Evolutionary conservation across 371 early-diverging fungal genomes (phyloP), one percentile per base, ranked within the genome.

Genomic region (Rhizomucor pusillus): DNA sequence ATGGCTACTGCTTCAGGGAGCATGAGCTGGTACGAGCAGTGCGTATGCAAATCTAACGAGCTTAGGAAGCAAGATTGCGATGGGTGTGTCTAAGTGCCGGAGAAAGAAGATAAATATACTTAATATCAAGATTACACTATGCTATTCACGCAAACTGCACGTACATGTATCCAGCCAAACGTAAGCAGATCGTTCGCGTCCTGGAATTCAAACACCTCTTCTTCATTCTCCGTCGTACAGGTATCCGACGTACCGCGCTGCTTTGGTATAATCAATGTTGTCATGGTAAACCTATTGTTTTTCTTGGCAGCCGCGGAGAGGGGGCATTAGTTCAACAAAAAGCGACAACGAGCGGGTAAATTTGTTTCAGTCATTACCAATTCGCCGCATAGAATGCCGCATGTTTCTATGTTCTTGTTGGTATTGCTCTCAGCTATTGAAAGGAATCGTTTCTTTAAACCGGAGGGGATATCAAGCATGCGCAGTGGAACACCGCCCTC

Each of bases 1-100:
- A 95, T 91, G 11, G 96, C 95, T 46, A 95, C 90, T 22, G 96
- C 95, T 60, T 95, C 96, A 10, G 95, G 93, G 1, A 95, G 73
- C 88, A 93, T 91, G 36, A 92, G 66, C 70, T 95, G 96, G 67
- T 92, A 95, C 1, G 93, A 87, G 54, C 86, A 92, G 54, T 95
- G 96, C 1, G 95, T 95, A 67, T 95, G 96, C 47, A 95, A 63
- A 62, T 95, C 96, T 11, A 95, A 82, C 0, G 93, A 92, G 60
- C 89, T 89, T 81, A 95, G 78, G 62, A 95, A 95, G 61, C 96
- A 95, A 0, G 92, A 87, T 71, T 95, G 95, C 5, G 91, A 86
- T 13, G 95, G 96, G 69, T 95, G 95, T 7, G 95, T 94, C 81
- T 88, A 75, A 24, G 59, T 54, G 2, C 48, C n/a, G n/a, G n/a